Evolutionary conservation across 768 basidiomycete species (phyloP).

Genomic region (Mycena rebaudengoi): DNA sequence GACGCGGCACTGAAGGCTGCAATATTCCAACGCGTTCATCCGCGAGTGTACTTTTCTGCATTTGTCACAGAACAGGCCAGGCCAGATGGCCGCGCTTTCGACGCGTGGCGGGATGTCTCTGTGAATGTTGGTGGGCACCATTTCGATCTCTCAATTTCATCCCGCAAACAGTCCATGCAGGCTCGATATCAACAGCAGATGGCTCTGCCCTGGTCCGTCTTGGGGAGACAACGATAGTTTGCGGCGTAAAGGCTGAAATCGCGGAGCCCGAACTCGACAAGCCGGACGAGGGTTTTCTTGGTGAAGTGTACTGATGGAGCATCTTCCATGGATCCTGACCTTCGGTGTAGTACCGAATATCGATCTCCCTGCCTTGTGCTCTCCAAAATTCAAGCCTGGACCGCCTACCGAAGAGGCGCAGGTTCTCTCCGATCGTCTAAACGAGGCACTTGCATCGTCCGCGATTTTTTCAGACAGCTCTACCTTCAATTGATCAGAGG

Average conservation of each 20-base stretch:
- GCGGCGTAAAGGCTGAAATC: slow-evolving; percentile 95
- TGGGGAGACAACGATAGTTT: slow-evolving; percentile 94
- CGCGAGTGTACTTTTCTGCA: slow-evolving; percentile 84
- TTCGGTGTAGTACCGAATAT: slow-evolving; percentile 85
- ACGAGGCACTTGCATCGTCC: slow-evolving; percentile 79
- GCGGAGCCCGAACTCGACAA: slow-evolving; percentile 86
- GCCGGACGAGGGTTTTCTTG: slow-evolving; percentile 83
- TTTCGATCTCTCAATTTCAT: not conserved
- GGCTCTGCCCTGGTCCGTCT: slow-evolving; percentile 92
- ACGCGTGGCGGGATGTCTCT: slow-evolving; percentile 76
- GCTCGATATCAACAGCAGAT: slow-evolving; percentile 93
- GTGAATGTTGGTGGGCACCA: slow-evolving; percentile 78
- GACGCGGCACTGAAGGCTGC: slow-evolving; percentile 55
- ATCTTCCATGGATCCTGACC: too few species aligned
- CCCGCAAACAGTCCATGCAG: slow-evolving; percentile 46
- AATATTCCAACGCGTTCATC: slow-evolving; percentile 90
- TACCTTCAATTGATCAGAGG: not conserved
- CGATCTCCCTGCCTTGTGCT: slow-evolving; percentile 93
- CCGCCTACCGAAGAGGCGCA: slow-evolving; percentile 96
- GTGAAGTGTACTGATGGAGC: slow-evolving; percentile 56
- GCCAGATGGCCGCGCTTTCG: slow-evolving; percentile 82
- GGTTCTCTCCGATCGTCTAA: slow-evolving; percentile 83
- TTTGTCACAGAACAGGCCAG: slow-evolving; percentile 82
- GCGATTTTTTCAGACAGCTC: slow-evolving; percentile 40
- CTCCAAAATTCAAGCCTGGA: slow-evolving; percentile 93